These are phyloP conservation scores for Irpex lacteus DNA, from an alignment of 1,284 basidiomycete genomes.

Conservation along the genomic window DNA sequence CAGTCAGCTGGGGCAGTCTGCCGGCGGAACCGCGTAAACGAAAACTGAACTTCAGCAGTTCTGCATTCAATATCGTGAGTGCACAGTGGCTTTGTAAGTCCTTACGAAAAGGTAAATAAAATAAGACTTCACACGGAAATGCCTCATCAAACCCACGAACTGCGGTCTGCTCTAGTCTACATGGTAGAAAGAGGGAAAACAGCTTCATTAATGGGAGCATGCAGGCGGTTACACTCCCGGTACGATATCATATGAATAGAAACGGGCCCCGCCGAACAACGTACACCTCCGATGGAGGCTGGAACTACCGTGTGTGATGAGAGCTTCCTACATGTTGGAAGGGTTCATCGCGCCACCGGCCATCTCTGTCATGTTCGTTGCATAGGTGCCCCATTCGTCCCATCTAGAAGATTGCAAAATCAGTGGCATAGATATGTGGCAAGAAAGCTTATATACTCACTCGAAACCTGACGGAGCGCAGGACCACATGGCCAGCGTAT, in stretches of 20 bases:
- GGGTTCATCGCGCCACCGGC: not conserved
- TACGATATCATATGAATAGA: not conserved
- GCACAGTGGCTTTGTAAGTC: not conserved
- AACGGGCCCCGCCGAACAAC: not conserved
- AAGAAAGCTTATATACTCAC: conserved; percentile 19
- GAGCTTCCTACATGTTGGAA: not conserved
- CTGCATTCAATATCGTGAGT: not conserved
- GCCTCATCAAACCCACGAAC: not conserved
- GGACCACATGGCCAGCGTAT: conserved; percentile 33
- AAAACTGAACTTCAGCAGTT: not conserved
- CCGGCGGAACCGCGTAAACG: not conserved
- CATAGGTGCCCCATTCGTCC: conserved; percentile 24
- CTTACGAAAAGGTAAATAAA: not conserved
- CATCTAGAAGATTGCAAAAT: conserved; percentile 13
- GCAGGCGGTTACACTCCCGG: not conserved
- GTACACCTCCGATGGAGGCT: not conserved
- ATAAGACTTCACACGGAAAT: not conserved
- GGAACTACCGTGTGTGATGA: not conserved
- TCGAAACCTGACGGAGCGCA: conserved; percentile 31
- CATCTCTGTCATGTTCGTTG: conserved; percentile 6
- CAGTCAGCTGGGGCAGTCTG: not conserved
- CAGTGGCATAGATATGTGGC: not conserved
- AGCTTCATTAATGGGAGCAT: not conserved
- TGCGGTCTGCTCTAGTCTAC: not conserved
- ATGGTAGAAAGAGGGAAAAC: not conserved